A percentile compares a stretch with the other conserved stretches of the same genome.
These are phyloP conservation scores for Luffa aegyptiaca DNA, from an alignment of 306 rosid genomes.

Conservation along the genomic window DNA sequence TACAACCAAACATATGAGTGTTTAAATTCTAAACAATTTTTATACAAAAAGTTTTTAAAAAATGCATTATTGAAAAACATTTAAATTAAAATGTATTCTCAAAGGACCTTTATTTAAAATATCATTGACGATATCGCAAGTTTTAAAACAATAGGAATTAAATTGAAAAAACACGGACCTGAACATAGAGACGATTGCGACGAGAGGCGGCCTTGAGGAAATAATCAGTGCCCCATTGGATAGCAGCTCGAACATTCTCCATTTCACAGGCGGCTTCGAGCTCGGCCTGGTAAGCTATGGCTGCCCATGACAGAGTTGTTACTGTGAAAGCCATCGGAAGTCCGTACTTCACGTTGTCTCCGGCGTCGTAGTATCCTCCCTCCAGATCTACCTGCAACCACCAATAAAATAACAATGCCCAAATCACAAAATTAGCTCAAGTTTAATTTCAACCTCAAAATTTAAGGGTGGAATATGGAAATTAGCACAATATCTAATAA, in stretches of 20 bases:
- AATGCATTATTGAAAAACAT: too few relatives aligned
- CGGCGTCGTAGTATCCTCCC: slow-evolving; percentile 96
- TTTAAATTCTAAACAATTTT: too few relatives aligned
- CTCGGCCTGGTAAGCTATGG: slow-evolving; percentile 37
- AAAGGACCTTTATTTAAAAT: too few relatives aligned
- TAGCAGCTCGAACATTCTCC: slow-evolving; percentile 37
- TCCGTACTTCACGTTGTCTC: slow-evolving; percentile 92
- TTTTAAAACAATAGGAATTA: too few relatives aligned
- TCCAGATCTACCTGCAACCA: slow-evolving; percentile 49
- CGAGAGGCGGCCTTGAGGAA: slow-evolving; percentile 43
- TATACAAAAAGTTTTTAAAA: too few relatives aligned
- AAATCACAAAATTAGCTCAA: too few relatives aligned
- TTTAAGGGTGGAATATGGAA: too few relatives aligned
- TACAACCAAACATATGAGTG: too few relatives aligned
- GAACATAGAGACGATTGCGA: slow-evolving; percentile 40
- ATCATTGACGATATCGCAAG: too few relatives aligned
- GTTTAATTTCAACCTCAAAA: too few relatives aligned
- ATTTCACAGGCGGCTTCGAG: slow-evolving; percentile 44
- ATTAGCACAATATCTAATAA: too few relatives aligned
- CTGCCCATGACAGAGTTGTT: slow-evolving; percentile 77
- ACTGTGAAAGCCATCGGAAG: slow-evolving; percentile 92
- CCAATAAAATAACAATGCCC: not conserved
- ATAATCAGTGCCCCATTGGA: slow-evolving; percentile 88
- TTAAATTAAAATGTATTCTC: too few relatives aligned
- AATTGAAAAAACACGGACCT: slow-evolving; percentile 13